Conservation (phyloP, 805 yeast genomes). For the Candida coquimbonensis region DNA sequence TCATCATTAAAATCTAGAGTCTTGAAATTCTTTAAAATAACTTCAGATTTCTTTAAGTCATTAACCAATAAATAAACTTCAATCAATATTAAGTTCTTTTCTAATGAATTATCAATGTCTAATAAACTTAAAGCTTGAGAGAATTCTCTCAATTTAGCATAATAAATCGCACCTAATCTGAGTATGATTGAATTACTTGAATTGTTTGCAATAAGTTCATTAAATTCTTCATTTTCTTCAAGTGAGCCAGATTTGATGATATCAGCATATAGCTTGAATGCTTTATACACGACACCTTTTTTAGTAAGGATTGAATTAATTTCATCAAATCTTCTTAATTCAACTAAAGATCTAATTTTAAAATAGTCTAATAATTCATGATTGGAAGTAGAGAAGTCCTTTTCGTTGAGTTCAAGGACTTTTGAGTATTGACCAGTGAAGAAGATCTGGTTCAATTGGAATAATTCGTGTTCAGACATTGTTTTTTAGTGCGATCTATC, state of each 20-base stretch:
- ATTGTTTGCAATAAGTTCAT: conserved; percentile 13
- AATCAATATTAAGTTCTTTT: conserved; percentile 35
- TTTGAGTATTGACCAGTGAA: conserved; percentile 50
- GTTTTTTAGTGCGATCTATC: not conserved
- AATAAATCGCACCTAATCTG: conserved; percentile 34
- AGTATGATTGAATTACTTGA: conserved; percentile 18
- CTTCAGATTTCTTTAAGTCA: conserved; percentile 26
- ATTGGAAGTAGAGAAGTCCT: conserved; percentile 31
- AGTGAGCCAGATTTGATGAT: conserved; percentile 10
- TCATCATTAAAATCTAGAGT: conserved; percentile 59
- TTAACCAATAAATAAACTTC: conserved; percentile 34
- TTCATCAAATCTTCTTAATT: conserved; percentile 14
- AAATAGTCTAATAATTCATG: conserved; percentile 25
- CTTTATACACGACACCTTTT: conserved; percentile 9
- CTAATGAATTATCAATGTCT: conserved; percentile 33
- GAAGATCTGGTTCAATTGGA: conserved; percentile 49
- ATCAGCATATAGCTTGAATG: conserved; percentile 22
- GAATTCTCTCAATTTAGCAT: conserved; percentile 31
- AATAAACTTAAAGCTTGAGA: conserved; percentile 37
- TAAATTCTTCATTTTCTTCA: conserved; percentile 7
- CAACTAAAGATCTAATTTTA: conserved; percentile 27
- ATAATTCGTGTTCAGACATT: conserved; percentile 22
- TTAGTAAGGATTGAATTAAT: not conserved
- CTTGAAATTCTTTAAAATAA: conserved; percentile 34
- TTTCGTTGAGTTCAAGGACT: conserved; percentile 31